Conservation (phyloP, 208 protist genomes). For the Acanthamoeba rhysodes region DNA sequence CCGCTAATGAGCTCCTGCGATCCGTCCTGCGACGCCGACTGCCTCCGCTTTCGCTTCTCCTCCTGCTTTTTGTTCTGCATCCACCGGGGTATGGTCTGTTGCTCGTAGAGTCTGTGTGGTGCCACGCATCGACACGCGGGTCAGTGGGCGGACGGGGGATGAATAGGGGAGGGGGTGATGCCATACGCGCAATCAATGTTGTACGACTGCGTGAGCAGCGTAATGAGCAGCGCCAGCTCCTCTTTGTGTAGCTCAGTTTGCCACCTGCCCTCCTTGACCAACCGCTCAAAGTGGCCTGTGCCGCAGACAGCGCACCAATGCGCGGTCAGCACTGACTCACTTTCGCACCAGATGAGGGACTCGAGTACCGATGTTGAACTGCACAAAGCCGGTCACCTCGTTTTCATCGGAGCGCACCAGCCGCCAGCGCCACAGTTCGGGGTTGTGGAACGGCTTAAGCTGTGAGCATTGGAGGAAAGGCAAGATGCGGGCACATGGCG, state of each 20-base stretch:
- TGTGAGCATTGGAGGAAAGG: background rate
- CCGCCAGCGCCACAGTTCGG: constrained; percentile 28
- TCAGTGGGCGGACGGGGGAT: background rate
- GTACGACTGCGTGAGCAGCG: background rate
- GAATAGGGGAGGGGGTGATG: background rate
- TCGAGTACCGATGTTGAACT: constrained; percentile 44
- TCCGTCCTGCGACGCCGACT: background rate
- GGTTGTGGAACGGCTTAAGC: background rate
- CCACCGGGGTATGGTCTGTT: constrained; percentile 46
- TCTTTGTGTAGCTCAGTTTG: background rate
- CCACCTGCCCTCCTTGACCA: constrained; percentile 55
- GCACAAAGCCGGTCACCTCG: constrained; percentile 42
- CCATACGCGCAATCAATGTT: background rate
- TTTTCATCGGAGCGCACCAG: constrained; percentile 22
- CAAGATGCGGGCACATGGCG: background rate
- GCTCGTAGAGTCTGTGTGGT: background rate
- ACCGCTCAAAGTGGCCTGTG: constrained; percentile 28
- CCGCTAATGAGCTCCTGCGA: background rate
- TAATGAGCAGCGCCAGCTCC: background rate
- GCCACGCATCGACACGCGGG: too few relatives aligned
- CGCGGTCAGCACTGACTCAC: background rate
- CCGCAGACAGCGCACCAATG: background rate
- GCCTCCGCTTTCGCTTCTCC: background rate
- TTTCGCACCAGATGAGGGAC: background rate
- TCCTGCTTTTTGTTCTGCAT: constrained; percentile 30